Base-by-base conservation (phyloP, 495 filamentous ascomycete genomes). In the Aspergillus bertholletiae region DNA sequence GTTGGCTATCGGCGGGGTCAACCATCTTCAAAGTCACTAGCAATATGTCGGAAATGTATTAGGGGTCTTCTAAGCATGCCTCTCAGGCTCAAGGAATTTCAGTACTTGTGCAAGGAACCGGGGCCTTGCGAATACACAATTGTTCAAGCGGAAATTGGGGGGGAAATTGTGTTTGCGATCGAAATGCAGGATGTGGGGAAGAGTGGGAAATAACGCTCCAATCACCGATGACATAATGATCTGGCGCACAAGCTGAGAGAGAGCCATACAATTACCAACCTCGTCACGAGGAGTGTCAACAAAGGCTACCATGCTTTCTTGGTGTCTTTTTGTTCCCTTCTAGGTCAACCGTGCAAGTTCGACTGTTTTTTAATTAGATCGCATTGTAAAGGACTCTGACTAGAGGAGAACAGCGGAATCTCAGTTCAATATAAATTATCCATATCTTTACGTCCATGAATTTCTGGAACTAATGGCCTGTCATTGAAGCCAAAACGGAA, bases 1-100 rank as follows among this genome's bases (percentile, higher is more conserved):
- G 51, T 9, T 49, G 35, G 34, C 24, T 47, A 15, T 59, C 59
- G 51, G 45, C 49, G 20, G 30, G 51, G 17, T 69, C 61, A 64
- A 45, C 66, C 66, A 69, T 69, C 34, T 55, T 67, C 54, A 34
- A 57, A 61, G 28, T 63, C 58, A 52, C 56, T 56, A 7, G 53
- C 30, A 28, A 22, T 58, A 47, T 37, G 46, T 46, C 50, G 56
- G n/a, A 54, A 30, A 48, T 48, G 40, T 41, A 39, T 56, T 49
- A 23, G 35, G 24, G 46, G 18, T 53, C 54, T 59, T 35, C 49
- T 61, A 53, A 28, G 55, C 63, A 66, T 66, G 35, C 57, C 63
- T 63, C 43, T 58, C 18, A 18, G 39, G 34, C 34, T 37, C 13
- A 5, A 6, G 7, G 34, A n/a, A 5, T 4, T 37, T 15, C 2